Conservation (phyloP, 805 yeast species). For the Candida sithepensis region DNA sequence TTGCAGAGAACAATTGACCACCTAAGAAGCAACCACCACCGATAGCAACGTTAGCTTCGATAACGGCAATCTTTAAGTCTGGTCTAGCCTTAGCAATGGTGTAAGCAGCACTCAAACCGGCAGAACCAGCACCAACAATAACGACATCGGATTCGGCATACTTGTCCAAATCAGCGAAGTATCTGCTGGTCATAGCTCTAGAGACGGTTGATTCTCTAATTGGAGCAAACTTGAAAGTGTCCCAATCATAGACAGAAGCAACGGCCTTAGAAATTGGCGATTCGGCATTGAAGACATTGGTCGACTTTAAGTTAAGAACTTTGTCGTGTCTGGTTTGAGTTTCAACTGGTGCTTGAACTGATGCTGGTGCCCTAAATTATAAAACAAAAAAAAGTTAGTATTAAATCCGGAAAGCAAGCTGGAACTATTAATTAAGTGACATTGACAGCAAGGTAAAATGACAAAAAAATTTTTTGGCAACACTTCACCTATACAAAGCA, state of each 20-base stretch:
- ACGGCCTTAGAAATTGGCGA: constrained; percentile 29
- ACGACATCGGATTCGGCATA: constrained; percentile 73
- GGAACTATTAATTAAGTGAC: too few relatives aligned
- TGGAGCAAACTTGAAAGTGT: constrained; percentile 62
- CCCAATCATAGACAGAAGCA: constrained; percentile 51
- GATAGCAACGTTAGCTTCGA: constrained; percentile 72
- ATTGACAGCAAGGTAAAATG: too few relatives aligned
- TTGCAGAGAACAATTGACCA: constrained; percentile 73
- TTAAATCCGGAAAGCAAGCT: not conserved
- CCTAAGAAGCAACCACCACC: constrained; percentile 83
- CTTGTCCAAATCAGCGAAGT: constrained; percentile 68
- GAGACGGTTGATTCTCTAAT: constrained; percentile 77
- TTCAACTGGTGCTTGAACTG: constrained; percentile 9
- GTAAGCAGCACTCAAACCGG: constrained; percentile 76
- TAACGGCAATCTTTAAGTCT: constrained; percentile 66
- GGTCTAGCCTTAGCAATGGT: constrained; percentile 71
- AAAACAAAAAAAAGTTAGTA: not conserved
- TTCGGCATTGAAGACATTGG: constrained; percentile 21
- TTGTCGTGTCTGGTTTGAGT: constrained; percentile 7
- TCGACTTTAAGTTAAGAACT: constrained; percentile 18
- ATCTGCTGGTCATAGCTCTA: constrained; percentile 74
- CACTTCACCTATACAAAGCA: not conserved
- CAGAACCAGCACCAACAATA: constrained; percentile 75
- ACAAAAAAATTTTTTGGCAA: not conserved
- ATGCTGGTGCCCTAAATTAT: constrained; percentile 23